A percentile compares a stretch with the other conserved stretches of the same genome.
These are phyloP conservation scores for Earliella scabrosa DNA, from an alignment of 1,284 basidiomycete species.

Conservation along the genomic window DNA sequence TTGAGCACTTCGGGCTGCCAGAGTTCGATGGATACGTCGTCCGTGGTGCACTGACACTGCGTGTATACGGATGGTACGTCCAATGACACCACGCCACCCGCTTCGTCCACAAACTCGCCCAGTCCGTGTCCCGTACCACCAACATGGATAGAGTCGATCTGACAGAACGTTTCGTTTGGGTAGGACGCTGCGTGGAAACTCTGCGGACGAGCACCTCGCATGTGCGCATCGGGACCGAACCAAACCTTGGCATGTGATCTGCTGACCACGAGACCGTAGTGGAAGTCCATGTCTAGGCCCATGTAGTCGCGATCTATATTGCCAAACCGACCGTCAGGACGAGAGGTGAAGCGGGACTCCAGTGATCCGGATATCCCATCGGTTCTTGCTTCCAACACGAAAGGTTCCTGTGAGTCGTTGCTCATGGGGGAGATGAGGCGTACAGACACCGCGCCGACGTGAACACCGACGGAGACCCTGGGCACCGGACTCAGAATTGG, in stretches of 20 bases:
- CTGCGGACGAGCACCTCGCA: slow-evolving; percentile 13
- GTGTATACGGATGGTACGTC: slow-evolving; percentile 54
- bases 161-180: slow-evolving; percentile 48
- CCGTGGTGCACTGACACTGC: slow-evolving; percentile 57
- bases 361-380: slow-evolving; percentile 28
- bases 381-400: slow-evolving; percentile 48
- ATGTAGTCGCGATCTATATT: slow-evolving; percentile 27
- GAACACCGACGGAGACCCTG: slow-evolving; percentile 50
- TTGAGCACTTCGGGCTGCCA: slow-evolving; percentile 73
- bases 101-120: slow-evolving; percentile 53
- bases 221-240: slow-evolving; percentile 25
- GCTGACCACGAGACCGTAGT: slow-evolving; percentile 24
- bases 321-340: slow-evolving; percentile 25
- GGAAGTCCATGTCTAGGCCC: slow-evolving; percentile 30
- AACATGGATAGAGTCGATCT: slow-evolving; percentile 59
- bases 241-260: slow-evolving; percentile 32
- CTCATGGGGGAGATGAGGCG: slow-evolving; percentile 50
- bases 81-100: slow-evolving; percentile 48
- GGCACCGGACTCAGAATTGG: slow-evolving; percentile 51
- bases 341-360: slow-evolving; percentile 27
- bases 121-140: slow-evolving; percentile 46
- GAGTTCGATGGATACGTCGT: slow-evolving; percentile 70
- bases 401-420: slow-evolving; percentile 42
- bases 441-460: slow-evolving; percentile 50
- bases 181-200: slow-evolving; percentile 22